Conservation (phyloP, 208 protist genomes). For the Leishmania martiniquensis region DNA sequence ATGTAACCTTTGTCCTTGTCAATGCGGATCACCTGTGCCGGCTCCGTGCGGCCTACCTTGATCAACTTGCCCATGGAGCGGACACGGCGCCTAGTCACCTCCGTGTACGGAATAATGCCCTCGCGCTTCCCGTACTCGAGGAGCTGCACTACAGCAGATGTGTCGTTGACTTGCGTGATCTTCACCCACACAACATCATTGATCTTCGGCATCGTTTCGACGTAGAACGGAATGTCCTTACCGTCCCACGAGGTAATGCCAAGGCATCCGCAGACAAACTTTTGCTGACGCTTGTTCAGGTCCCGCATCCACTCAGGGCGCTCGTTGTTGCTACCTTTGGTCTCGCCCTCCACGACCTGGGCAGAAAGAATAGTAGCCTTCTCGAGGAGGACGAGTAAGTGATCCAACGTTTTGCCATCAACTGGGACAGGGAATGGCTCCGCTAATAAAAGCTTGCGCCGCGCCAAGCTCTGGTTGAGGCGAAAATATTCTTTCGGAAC, state of each 20-base stretch:
- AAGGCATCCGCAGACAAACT: conserved; percentile 77
- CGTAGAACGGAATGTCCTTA: conserved; percentile 74
- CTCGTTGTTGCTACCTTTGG: conserved; percentile 42
- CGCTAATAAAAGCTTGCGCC: conserved; percentile 60
- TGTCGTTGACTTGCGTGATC: conserved; percentile 93
- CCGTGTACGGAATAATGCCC: conserved; percentile 98
- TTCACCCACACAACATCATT: conserved; percentile 98
- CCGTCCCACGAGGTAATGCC: conserved; percentile 82
- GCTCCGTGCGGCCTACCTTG: conserved; percentile 96
- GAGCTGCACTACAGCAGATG: conserved; percentile 94
- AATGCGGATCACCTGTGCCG: conserved; percentile 98
- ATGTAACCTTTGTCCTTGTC: conserved; percentile 99
- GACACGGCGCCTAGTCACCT: conserved; percentile 97
- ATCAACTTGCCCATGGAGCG: conserved; percentile 99
- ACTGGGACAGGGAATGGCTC: conserved; percentile 79
- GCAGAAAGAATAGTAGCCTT: conserved; percentile 75
- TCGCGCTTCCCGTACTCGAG: conserved; percentile 99
- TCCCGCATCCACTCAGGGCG: conserved; percentile 73
- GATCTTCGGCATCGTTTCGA: conserved; percentile 91
- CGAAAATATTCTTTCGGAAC: conserved; percentile 85
- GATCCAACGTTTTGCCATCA: conserved; percentile 50
- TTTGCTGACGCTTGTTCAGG: conserved; percentile 79
- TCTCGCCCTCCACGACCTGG: conserved; percentile 56
- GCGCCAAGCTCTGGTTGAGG: conserved; percentile 54
- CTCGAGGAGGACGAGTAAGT: conserved; percentile 68